Evolutionary conservation across 2,329 filamentous ascomycete species (phyloP).

Genomic region (Exophiala oligosperma): DNA sequence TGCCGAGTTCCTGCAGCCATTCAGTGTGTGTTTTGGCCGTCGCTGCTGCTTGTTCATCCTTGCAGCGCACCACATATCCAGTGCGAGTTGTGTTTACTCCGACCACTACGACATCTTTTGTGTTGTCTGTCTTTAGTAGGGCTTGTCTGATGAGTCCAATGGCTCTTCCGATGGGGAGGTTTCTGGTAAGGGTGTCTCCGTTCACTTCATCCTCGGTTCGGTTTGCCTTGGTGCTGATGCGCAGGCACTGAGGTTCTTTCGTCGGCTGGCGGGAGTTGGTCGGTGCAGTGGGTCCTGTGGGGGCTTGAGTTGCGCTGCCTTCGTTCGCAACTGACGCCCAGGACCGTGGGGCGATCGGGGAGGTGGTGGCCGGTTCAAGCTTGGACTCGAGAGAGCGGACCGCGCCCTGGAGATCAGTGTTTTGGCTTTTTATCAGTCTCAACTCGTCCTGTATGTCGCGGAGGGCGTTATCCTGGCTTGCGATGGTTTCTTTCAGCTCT

Average conservation of each 20-base stretch:
- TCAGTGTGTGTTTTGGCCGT: constrained; percentile 26
- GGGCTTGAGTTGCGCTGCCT: not conserved
- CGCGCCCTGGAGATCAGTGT: not conserved
- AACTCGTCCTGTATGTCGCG: constrained; percentile 2
- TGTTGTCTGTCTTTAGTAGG: not conserved
- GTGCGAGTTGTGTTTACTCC: constrained; percentile 27
- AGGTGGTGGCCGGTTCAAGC: not conserved
- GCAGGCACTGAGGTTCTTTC: constrained; percentile 2
- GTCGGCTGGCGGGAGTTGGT: not conserved
- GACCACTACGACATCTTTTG: constrained; percentile 4
- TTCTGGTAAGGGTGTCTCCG: not conserved
- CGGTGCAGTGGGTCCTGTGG: not conserved
- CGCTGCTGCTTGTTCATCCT: constrained; percentile 23
- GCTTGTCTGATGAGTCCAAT: constrained; percentile 2
- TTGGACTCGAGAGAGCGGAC: not conserved
- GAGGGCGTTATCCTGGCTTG: not conserved
- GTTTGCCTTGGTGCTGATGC: constrained; percentile 7
- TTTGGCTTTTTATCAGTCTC: constrained; percentile 2
- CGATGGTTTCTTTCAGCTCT: constrained; percentile 1
- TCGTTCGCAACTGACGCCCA: constrained; percentile 6
- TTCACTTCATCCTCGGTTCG: not conserved
- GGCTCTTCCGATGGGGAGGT: not conserved
- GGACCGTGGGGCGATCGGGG: not conserved
- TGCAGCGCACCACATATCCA: constrained; percentile 31
- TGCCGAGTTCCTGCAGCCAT: constrained; percentile 28